Conservation (phyloP, 2,329 filamentous ascomycete species). For the Colletotrichum ledebouriae region DNA sequence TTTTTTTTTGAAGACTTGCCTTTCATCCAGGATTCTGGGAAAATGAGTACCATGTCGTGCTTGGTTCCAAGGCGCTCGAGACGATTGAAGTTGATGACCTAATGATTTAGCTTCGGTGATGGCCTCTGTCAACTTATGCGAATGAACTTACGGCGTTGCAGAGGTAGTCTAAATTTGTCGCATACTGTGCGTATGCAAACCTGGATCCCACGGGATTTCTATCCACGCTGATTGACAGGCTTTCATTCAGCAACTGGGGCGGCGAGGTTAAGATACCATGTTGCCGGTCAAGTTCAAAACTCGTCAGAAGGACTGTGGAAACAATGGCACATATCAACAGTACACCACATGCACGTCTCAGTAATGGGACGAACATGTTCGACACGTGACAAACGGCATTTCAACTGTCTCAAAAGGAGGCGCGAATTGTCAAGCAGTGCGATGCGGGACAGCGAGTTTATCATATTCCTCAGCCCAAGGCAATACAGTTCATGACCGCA, state of each 20-base stretch:
- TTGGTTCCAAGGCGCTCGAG: slow-evolving; percentile 57
- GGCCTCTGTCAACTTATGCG: background rate
- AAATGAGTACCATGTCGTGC: slow-evolving; percentile 61
- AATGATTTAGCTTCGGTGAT: background rate
- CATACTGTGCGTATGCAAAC: slow-evolving; percentile 65
- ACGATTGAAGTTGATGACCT: slow-evolving; percentile 63
- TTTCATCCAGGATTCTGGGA: slow-evolving; percentile 50
- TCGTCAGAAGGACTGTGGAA: slow-evolving; percentile 17
- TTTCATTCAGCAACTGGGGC: slow-evolving; percentile 7
- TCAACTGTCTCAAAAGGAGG: background rate
- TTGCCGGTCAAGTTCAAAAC: slow-evolving; percentile 16
- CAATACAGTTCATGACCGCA: background rate
- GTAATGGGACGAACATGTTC: slow-evolving; percentile 26
- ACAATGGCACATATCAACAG: slow-evolving; percentile 19
- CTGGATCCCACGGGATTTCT: slow-evolving; percentile 35
- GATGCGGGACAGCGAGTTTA: slow-evolving; percentile 15
- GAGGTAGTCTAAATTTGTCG: slow-evolving; percentile 60
- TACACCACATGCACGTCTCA: slow-evolving; percentile 15
- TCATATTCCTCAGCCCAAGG: slow-evolving; percentile 3
- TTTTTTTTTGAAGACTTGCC: slow-evolving; percentile 27
- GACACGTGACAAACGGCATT: background rate
- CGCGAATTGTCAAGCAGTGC: background rate
- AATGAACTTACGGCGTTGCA: slow-evolving; percentile 56
- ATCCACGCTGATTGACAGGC: background rate
- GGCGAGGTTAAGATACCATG: background rate